A percentile compares a stretch with the other conserved stretches of the same genome.
These are phyloP conservation scores for Cerioporus squamosus DNA, from an alignment of 1,284 basidiomycete genomes.

Conservation along the genomic window DNA sequence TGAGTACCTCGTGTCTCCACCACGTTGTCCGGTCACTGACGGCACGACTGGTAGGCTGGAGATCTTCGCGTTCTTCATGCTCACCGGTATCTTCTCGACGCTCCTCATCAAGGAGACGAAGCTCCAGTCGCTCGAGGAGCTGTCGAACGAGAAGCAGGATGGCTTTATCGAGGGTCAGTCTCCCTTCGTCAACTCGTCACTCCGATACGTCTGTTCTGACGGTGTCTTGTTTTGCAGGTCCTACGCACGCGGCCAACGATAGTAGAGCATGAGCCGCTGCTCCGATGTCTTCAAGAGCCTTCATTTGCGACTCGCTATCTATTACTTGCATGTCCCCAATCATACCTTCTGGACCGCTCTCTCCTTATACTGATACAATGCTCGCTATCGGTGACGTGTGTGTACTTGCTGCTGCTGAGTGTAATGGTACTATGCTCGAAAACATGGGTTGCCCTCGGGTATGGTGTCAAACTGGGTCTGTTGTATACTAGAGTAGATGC, in stretches of 20 bases:
- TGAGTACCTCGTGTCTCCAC: constrained; percentile 14
- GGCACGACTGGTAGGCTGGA: constrained; percentile 38
- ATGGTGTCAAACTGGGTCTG: no score
- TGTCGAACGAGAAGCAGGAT: constrained; percentile 56
- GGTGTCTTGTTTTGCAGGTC: neutral
- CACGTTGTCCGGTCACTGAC: neutral
- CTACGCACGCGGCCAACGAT: neutral
- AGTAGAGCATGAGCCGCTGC: neutral
- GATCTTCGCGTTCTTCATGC: constrained; percentile 63
- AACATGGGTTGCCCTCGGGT: no score
- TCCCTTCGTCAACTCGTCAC: neutral
- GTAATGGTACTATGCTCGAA: constrained; percentile 9
- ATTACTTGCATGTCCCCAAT: neutral
- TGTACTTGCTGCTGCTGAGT: constrained; percentile 2
- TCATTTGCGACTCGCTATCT: neutral
- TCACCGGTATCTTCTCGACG: constrained; percentile 64
- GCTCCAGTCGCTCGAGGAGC: constrained; percentile 57
- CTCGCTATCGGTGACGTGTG: constrained; percentile 6
- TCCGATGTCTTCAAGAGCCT: neutral
- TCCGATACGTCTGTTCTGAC: neutral
- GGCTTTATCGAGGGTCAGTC: constrained; percentile 42
- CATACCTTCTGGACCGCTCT: neutral
- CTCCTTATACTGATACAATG: constrained; percentile 3
- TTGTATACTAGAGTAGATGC: no score
- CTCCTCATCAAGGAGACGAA: constrained; percentile 67